Evolutionary conservation across 129 eudicot genomes (phyloP), one percentile per base, ranked within the genome.

Genomic region (Helichrysum umbraculigerum): DNA sequence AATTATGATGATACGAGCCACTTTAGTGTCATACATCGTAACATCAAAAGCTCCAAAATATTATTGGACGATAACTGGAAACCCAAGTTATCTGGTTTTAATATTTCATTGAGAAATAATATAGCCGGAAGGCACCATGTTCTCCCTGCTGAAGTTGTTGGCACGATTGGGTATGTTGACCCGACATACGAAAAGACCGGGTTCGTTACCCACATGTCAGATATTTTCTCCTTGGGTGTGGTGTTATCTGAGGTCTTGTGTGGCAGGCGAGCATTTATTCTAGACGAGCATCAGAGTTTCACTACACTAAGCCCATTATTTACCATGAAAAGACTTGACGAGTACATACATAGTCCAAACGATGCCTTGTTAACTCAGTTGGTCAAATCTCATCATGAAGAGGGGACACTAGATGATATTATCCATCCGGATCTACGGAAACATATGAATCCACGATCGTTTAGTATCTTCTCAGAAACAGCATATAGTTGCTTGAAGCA

Each of bases 11-110:
- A 14, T 62, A 10, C 16, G 20, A 1, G n/a, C 35, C 6, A 62
- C 32, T 64, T 64, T 7, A 32, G 42, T 28, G 69, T 64, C 4
- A 3, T 64, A 12, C 69, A 64, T 64, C 69, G 69, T 64, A 64
- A 64, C 6, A 32, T 64, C 22, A 64, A 64, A 64, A 64, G 69
- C 42, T 64, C 69, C 2, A 64, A 64, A 64, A 64, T 64, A 30
- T 16, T 64, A 16, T 64, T 64, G 10, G 8, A 64, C 39, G 22
- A 64, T 0, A 64, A 64, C 12, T 64, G 69, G 41, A 14, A 16
- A 64, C 69, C 69, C 0, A 5, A 64, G 69, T 64, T 64, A 30
- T 64, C 35, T 16, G 69, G 69, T 32, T 64, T 64, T 33, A 6
- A 64, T 3, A 64, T 32, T 17, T 64, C 69, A 12, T 1, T 64